These are phyloP conservation scores for Fusarium globosum DNA, from an alignment of 2,329 filamentous ascomycete genomes.

Conservation along the genomic window DNA sequence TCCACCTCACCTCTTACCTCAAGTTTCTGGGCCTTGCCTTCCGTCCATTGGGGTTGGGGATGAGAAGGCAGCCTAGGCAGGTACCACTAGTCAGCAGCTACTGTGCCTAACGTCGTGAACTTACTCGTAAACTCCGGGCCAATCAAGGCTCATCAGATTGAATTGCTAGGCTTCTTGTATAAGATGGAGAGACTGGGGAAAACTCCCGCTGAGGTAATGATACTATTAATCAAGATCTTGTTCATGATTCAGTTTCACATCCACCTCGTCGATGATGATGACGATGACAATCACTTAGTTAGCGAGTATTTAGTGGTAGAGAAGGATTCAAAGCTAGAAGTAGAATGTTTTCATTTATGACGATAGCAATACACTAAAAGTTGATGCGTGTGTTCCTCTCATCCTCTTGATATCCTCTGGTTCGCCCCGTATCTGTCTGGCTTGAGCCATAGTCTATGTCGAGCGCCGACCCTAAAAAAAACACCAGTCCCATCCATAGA, in stretches of 20 bases:
- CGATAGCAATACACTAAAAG: conserved; percentile 6
- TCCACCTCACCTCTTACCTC: neutral
- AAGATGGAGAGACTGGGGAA: neutral
- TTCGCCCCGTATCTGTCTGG: conserved; percentile 32
- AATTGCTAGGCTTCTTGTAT: conserved; percentile 9
- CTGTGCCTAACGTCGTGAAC: neutral
- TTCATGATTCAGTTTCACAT: conserved; percentile 26
- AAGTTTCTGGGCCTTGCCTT: neutral
- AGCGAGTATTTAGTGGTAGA: neutral
- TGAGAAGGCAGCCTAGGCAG: neutral
- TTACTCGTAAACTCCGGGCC: neutral
- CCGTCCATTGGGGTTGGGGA: neutral
- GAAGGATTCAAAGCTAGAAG: neutral
- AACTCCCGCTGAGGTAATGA: neutral
- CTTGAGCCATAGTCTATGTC: conserved; percentile 43
- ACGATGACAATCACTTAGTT: neutral
- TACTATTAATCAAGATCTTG: neutral
- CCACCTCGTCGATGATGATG: conserved; percentile 3
- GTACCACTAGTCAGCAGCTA: conserved; percentile 10
- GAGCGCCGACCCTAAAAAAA: conserved; percentile 28
- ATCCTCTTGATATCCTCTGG: conserved; percentile 13
- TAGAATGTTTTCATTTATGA: conserved; percentile 14
- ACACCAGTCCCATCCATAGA: conserved; percentile 27
- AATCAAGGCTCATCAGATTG: conserved; percentile 14
- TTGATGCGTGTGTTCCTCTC: neutral